Conservation (phyloP, 805 yeast genomes). For the Zygoascus flipseniorum region DNA sequence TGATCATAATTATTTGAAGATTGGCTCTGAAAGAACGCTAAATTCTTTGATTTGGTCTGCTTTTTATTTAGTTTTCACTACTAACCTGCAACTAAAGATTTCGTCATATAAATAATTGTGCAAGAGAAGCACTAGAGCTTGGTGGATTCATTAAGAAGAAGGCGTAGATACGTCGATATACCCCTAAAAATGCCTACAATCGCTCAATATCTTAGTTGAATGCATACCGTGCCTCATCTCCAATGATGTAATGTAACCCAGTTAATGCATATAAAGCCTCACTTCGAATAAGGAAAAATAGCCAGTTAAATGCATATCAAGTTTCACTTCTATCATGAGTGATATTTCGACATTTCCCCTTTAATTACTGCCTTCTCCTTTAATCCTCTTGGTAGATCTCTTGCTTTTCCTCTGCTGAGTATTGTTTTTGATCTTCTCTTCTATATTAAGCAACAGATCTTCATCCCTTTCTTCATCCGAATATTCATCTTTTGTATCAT, state of each 20-base stretch:
- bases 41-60: background rate
- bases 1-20: background rate
- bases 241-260: no score
- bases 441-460: background rate
- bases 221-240: no score
- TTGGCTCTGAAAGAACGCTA: background rate
- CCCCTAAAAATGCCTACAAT: no score
- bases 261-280: no score
- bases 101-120: constrained; percentile 83
- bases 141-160: constrained; percentile 43
- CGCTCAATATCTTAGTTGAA: no score
- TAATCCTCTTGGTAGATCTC: background rate
- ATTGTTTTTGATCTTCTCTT: background rate
- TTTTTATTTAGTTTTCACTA: background rate
- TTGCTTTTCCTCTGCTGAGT: background rate
- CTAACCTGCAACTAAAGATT: constrained; percentile 40
- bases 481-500: background rate
- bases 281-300: no score
- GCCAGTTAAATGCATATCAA: no score
- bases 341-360: background rate
- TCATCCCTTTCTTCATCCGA: background rate
- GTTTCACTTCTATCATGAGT: background rate
- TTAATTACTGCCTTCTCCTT: no score
- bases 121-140: constrained; percentile 70
- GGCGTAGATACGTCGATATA: background rate